A percentile compares a stretch with the other conserved stretches of the same genome.
phyloP scores from a whole-genome alignment of 2,329 filamentous ascomycete species.

The Aspergillus terreus region DNA sequence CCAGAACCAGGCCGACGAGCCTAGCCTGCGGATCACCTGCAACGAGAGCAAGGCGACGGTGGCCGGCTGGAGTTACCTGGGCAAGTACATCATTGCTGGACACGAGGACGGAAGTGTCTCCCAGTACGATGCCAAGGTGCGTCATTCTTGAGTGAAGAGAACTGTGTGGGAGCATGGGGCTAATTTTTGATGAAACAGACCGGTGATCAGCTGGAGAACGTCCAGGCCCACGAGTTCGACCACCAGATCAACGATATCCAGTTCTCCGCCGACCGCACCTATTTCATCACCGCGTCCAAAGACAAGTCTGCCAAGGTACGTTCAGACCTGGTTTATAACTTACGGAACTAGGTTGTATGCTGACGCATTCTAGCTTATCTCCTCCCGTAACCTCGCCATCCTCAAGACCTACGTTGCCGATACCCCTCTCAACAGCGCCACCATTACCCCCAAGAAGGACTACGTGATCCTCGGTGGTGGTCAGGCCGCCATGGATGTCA shows the following conservation, averaged over 20 bases:
- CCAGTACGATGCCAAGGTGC: slow-evolving; percentile 83
- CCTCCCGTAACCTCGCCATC: slow-evolving; percentile 79
- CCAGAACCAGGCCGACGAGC: slow-evolving; percentile 80
- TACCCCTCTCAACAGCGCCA: slow-evolving; percentile 92
- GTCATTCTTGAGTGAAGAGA: slow-evolving; percentile 8
- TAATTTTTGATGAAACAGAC: slow-evolving; percentile 46
- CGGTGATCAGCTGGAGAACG: slow-evolving; percentile 76
- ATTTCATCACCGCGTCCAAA: slow-evolving; percentile 97
- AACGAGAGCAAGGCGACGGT: slow-evolving; percentile 96
- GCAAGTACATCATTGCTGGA: slow-evolving; percentile 93
- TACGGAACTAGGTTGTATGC: slow-evolving; percentile 3
- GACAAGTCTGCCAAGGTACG: slow-evolving; percentile 91
- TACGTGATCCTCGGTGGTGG: slow-evolving; percentile 97
- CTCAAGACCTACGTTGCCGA: slow-evolving; percentile 91
- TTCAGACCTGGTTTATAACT: neutral
- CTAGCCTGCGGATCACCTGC: slow-evolving; percentile 80
- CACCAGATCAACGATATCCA: slow-evolving; percentile 86
- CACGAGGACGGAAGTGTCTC: slow-evolving; percentile 95
- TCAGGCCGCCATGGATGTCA: slow-evolving; percentile 98
- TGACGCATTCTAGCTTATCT: slow-evolving; percentile 60
- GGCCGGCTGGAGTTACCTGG: slow-evolving; percentile 91
- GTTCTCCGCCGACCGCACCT: slow-evolving; percentile 89
- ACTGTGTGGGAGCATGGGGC: slow-evolving; percentile 11
- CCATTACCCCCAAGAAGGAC: slow-evolving; percentile 92
- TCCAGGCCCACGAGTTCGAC: slow-evolving; percentile 81